phyloP scores from a whole-genome alignment of 192 early-diverging fungal species.

The Backusella luteola region DNA sequence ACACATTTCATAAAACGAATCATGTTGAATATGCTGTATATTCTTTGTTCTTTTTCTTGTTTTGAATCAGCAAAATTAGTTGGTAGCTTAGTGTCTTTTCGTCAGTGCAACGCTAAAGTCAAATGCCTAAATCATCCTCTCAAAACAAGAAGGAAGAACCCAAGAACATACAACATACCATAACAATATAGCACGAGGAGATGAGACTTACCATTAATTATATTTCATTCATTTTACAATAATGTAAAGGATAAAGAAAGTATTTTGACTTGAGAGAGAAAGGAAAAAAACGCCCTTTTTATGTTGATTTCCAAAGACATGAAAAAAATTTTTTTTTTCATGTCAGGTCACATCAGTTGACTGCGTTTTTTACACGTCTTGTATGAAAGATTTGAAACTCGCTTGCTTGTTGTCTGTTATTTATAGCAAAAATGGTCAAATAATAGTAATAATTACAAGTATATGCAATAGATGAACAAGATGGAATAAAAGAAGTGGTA shows the following conservation, averaged over 20 bases:
- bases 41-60: neutral
- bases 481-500: too few species aligned
- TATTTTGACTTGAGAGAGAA: neutral
- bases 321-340: neutral
- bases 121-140: constrained; percentile 26
- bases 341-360: neutral
- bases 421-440: too few species aligned
- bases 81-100: constrained; percentile 24
- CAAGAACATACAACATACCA: neutral
- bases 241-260: neutral
- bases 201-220: neutral
- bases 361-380: neutral
- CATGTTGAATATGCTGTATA: neutral
- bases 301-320: neutral
- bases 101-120: constrained; percentile 22
- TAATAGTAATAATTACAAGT: too few species aligned
- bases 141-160: neutral
- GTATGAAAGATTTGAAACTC: neutral
- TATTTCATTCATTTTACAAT: neutral
- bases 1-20: neutral
- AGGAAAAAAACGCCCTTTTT: neutral
- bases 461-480: too few species aligned
- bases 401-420: too few species aligned
- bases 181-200: neutral
- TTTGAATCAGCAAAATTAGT: neutral